These are phyloP conservation scores for Harringtonia lauricola DNA, from an alignment of 2,329 filamentous ascomycete genomes.

Conservation along the genomic window DNA sequence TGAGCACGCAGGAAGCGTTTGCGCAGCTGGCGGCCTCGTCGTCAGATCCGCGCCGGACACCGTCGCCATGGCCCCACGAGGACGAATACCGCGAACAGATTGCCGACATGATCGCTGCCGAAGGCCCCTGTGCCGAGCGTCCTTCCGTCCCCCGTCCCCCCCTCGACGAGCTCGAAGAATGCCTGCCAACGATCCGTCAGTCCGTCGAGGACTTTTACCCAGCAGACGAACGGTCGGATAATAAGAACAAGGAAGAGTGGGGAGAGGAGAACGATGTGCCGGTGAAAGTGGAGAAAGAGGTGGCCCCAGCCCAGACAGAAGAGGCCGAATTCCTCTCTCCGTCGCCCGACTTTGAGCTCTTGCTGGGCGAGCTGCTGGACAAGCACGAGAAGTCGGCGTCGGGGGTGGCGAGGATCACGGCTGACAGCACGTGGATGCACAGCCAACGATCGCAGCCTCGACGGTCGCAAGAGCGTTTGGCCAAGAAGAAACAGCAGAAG, in stretches of 20 bases:
- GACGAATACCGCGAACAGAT: slow-evolving; percentile 66
- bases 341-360: slow-evolving; percentile 7
- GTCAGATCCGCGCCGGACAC: slow-evolving; percentile 61
- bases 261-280: neutral
- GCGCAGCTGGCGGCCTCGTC: slow-evolving; percentile 86
- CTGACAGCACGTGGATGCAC: neutral
- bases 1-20: slow-evolving; percentile 65
- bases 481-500: neutral
- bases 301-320: neutral
- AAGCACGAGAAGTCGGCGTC: neutral
- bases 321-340: neutral
- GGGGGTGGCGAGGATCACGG: neutral
- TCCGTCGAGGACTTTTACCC: slow-evolving; percentile 84
- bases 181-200: slow-evolving; percentile 66
- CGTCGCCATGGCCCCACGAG: slow-evolving; percentile 84
- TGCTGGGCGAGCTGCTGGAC: slow-evolving; percentile 1
- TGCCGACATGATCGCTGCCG: slow-evolving; percentile 40
- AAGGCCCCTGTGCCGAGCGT: slow-evolving; percentile 40
- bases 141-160: neutral
- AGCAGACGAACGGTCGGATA: slow-evolving; percentile 10
- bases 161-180: slow-evolving; percentile 25
- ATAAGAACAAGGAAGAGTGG: slow-evolving; percentile 3
- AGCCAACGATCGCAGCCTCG: neutral
- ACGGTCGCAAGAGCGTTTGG: slow-evolving; percentile 4
- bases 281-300: neutral